Percentiles rank a stretch among this genome's conserved stretches.
These are phyloP conservation scores for Tricladium varicosporioides DNA, from an alignment of 2,329 filamentous ascomycete species.

Conservation along the genomic window DNA sequence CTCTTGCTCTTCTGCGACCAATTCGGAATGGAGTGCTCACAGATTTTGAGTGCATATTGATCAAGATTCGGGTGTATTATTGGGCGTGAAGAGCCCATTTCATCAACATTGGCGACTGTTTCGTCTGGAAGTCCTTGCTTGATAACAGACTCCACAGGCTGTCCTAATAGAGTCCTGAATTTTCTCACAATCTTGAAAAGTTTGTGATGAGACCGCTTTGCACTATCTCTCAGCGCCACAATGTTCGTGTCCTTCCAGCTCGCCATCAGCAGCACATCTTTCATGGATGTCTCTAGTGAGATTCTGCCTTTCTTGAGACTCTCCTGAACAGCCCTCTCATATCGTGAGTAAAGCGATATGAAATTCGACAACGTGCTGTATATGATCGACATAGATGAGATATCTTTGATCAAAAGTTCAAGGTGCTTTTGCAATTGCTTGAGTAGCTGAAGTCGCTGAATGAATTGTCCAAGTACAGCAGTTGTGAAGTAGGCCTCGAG, in stretches of 20 bases:
- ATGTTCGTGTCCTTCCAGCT: constrained; percentile 99
- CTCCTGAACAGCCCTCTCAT: constrained; percentile 63
- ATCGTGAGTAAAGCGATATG: constrained; percentile 71
- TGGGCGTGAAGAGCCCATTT: constrained; percentile 3
- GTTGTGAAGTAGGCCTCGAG: constrained; percentile 76
- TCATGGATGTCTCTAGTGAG: constrained; percentile 86
- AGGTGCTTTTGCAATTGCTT: constrained; percentile 65
- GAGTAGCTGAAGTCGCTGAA: constrained; percentile 69
- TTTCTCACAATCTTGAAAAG: constrained; percentile 89
- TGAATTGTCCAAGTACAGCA: constrained; percentile 79
- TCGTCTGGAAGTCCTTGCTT: constrained; percentile 56
- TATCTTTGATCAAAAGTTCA: constrained; percentile 56
- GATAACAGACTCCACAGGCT: constrained; percentile 68
- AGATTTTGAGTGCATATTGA: constrained; percentile 27
- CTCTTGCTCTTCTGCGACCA: constrained; percentile 55
- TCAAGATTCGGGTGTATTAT: constrained; percentile 24
- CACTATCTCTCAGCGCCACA: constrained; percentile 81
- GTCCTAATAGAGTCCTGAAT: constrained; percentile 75
- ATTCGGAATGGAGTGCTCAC: constrained; percentile 32
- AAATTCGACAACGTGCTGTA: constrained; percentile 71
- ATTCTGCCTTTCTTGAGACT: constrained; percentile 65
- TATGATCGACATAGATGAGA: constrained; percentile 57
- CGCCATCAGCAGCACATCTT: constrained; percentile 85
- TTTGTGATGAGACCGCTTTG: constrained; percentile 85
- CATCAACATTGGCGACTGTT: neutral